Evolutionary conservation across 305 asterid species (phyloP), one percentile per base, ranked within the genome.

Genomic region (Fraxinus floribunda): DNA sequence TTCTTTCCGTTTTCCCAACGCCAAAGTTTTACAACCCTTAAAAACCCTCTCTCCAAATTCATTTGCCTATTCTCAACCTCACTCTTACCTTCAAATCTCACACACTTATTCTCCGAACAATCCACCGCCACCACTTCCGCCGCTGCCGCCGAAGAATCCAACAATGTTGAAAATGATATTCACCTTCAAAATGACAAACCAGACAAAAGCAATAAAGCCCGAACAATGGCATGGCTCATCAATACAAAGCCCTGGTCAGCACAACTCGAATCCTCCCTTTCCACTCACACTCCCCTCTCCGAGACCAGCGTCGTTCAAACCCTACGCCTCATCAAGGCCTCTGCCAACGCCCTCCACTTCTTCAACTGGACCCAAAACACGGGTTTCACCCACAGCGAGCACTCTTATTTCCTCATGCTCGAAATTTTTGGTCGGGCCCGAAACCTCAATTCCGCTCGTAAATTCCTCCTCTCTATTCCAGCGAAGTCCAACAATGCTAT

Each of bases 391-490:
- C 97, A 88, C 90, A 88, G 85, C 78, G 87, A 83, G 20, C 95
- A 89, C 2, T 90, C 97, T 46, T 95, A 91, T 84, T 90, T 92
- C 89, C 89, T 90, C 79, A 88, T 93, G 94, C 88, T 95, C 5
- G 90, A 95, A 71, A 86, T 90, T 46, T 91, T 95, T 30, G 94
- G 97, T 16, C 84, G 64, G 80, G 90, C 88, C 34, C 89, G 95
- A 24, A 88, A 91, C 89, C 91, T 95, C 83, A 91, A 95, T 82
- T 75, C 90, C 9, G 97, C 98, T 16, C 90, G 95, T 8, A 92
- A 89, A 81, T 93, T 95, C 88, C 93, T 95, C 66, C 81, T 90
- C 3, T 90, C 98, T 49, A 91, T 95, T 72, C 96, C 97, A 35
- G 84, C 24, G 16, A 89, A 88, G 44, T 92, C 97, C 20, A 82